These are phyloP conservation scores for Clathrus columnatus DNA, from an alignment of 768 basidiomycete species.

Conservation along the genomic window DNA sequence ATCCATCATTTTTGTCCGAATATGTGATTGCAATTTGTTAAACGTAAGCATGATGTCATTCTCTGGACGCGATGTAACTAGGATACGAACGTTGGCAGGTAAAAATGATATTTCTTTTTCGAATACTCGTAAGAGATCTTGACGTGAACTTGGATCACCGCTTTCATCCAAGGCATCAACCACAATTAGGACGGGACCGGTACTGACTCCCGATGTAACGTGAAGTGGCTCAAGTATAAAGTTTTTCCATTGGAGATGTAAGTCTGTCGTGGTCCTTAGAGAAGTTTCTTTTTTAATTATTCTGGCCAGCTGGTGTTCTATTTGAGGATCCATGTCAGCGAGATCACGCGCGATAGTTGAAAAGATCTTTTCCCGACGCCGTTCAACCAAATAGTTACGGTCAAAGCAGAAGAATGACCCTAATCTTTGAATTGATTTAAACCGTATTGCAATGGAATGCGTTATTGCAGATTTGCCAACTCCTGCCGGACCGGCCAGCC, in stretches of 20 bases:
- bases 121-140: conserved; percentile 18
- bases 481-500: conserved; percentile 27
- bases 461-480: conserved; percentile 31
- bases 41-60: conserved; percentile 18
- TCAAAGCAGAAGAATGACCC: conserved; percentile 29
- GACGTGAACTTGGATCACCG: conserved; percentile 3
- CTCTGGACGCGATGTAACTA: conserved; percentile 26
- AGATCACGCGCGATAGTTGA: conserved; percentile 27
- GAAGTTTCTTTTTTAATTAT: conserved; percentile 6
- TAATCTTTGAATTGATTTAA: conserved; percentile 17
- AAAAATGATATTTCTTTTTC: conserved; percentile 12
- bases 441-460: conserved; percentile 22
- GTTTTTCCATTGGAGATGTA: conserved; percentile 13
- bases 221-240: conserved; percentile 13
- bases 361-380: conserved; percentile 20
- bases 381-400: conserved; percentile 13
- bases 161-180: conserved; percentile 33
- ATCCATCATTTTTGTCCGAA: too few relatives aligned
- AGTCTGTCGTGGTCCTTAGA: conserved; percentile 5
- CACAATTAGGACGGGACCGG: conserved; percentile 20
- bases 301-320: neutral
- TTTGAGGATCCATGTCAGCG: conserved; percentile 13
- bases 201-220: neutral
- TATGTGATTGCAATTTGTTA: too few relatives aligned
- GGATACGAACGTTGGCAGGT: conserved; percentile 23